Percentiles rank a stretch among this genome's conserved stretches.
These are phyloP conservation scores for Setomelanomma holmii DNA, from an alignment of 2,329 filamentous ascomycete genomes.

Conservation along the genomic window DNA sequence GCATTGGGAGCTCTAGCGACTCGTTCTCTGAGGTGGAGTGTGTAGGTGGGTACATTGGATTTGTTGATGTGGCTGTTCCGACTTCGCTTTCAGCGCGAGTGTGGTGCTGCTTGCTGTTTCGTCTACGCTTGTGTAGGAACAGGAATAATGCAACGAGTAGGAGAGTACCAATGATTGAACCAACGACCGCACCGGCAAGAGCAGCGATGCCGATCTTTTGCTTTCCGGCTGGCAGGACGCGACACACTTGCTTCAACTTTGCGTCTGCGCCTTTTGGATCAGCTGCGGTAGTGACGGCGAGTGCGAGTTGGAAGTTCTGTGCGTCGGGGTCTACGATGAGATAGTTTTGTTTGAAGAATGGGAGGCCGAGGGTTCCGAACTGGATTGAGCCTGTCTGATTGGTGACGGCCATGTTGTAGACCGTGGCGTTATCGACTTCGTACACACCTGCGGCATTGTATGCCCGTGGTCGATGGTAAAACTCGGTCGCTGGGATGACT, in stretches of 20 bases:
- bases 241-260: slow-evolving; percentile 21
- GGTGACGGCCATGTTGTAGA: slow-evolving; percentile 24
- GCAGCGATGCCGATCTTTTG: slow-evolving; percentile 8
- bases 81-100: slow-evolving; percentile 13
- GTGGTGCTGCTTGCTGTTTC: slow-evolving; percentile 1
- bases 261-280: slow-evolving; percentile 19
- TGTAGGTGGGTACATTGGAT: slow-evolving; percentile 4
- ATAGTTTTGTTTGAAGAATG: slow-evolving; percentile 29
- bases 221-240: slow-evolving; percentile 13
- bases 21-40: slow-evolving; percentile 10
- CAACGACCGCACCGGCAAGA: slow-evolving; percentile 14
- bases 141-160: slow-evolving; percentile 11
- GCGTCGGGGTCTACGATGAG: slow-evolving; percentile 25
- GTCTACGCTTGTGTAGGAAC: slow-evolving; percentile 10
- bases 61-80: slow-evolving; percentile 2
- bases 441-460: slow-evolving; percentile 17
- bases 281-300: slow-evolving; percentile 17
- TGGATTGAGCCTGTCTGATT: slow-evolving; percentile 15
- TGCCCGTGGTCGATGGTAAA: slow-evolving; percentile 19
- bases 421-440: slow-evolving; percentile 24
- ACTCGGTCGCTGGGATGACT: slow-evolving; percentile 22
- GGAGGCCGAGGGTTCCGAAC: slow-evolving; percentile 16
- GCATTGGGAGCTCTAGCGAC: slow-evolving; percentile 15
- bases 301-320: slow-evolving; percentile 23
- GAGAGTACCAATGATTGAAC: slow-evolving; percentile 13